These are phyloP conservation scores for Phaffomyces opuntiae DNA, from an alignment of 805 yeast species.

Conservation along the genomic window DNA sequence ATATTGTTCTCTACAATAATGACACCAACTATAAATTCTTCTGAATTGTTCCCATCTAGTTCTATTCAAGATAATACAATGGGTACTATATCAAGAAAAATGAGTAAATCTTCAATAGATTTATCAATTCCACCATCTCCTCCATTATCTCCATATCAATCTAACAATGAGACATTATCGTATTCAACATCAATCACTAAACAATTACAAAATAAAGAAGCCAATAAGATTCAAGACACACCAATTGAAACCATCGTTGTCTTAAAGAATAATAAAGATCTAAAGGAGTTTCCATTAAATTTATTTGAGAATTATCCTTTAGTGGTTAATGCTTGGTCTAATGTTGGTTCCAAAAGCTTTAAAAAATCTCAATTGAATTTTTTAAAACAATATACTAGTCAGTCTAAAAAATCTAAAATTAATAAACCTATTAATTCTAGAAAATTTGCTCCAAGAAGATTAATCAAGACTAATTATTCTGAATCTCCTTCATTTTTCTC, in stretches of 20 bases:
- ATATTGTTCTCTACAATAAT: conserved; percentile 13
- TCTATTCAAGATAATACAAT: background rate
- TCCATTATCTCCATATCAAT: conserved; percentile 37
- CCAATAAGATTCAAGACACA: background rate
- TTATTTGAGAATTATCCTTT: conserved; percentile 38
- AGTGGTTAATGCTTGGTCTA: conserved; percentile 46
- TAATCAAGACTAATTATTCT: conserved; percentile 9
- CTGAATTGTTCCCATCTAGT: background rate
- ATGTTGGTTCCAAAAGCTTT: conserved; percentile 35
- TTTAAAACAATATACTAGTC: conserved; percentile 39
- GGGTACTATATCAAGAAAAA: conserved; percentile 19
- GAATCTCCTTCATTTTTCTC: conserved; percentile 9
- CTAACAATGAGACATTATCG: background rate
- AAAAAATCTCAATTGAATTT: conserved; percentile 45
- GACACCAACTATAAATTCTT: conserved; percentile 20
- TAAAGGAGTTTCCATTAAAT: conserved; percentile 40
- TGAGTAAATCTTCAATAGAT: conserved; percentile 22
- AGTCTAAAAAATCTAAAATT: conserved; percentile 21
- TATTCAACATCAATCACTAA: conserved; percentile 13
- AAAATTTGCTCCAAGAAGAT: conserved; percentile 21
- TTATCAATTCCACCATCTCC: conserved; percentile 39
- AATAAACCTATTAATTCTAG: conserved; percentile 15
- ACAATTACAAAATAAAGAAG: conserved; percentile 17
- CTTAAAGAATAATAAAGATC: conserved; percentile 8
- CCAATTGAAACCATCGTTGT: conserved; percentile 14